A percentile compares a stretch with the other conserved stretches of the same genome.
These are phyloP conservation scores for Lotmaria passim DNA, from an alignment of 208 protist species.

Conservation along the genomic window DNA sequence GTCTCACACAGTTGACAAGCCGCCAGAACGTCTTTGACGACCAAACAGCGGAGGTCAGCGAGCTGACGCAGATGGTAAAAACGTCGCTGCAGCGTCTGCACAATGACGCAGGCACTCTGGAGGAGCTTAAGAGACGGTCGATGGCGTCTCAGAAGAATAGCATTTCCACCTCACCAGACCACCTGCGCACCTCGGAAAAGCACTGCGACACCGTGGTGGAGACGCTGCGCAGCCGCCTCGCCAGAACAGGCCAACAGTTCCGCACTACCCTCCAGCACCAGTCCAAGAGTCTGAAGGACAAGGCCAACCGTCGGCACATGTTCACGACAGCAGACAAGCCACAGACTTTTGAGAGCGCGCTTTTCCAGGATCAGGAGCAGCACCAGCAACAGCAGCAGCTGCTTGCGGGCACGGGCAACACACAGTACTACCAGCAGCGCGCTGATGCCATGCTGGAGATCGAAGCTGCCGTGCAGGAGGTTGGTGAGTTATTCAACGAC, in stretches of 20 bases:
- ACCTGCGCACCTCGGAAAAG: slow-evolving; percentile 36
- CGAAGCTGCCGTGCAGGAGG: slow-evolving; percentile 89
- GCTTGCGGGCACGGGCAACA: slow-evolving; percentile 53
- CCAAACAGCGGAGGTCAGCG: slow-evolving; percentile 78
- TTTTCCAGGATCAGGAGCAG: slow-evolving; percentile 90
- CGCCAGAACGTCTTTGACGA: slow-evolving; percentile 91
- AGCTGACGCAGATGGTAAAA: slow-evolving; percentile 82
- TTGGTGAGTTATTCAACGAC: slow-evolving; percentile 92
- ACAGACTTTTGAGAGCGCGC: slow-evolving; percentile 85
- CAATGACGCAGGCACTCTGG: slow-evolving; percentile 73
- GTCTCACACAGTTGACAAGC: slow-evolving; percentile 77
- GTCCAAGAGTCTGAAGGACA: slow-evolving; percentile 77
- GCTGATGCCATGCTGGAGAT: slow-evolving; percentile 86
- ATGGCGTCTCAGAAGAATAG: slow-evolving; percentile 55
- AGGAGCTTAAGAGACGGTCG: slow-evolving; percentile 73
- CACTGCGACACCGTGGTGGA: slow-evolving; percentile 80
- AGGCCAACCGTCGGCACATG: slow-evolving; percentile 73
- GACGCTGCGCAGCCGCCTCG: slow-evolving; percentile 72
- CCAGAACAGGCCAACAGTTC: slow-evolving; percentile 82
- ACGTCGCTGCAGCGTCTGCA: slow-evolving; percentile 81
- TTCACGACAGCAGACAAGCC: slow-evolving; percentile 82
- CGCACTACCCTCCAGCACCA: slow-evolving; percentile 82
- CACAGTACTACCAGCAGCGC: slow-evolving; percentile 86
- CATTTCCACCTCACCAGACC: slow-evolving; percentile 5
- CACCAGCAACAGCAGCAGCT: slow-evolving; percentile 80